A percentile compares a stretch with the other conserved stretches of the same genome.
Conservation (phyloP, 2,329 filamentous ascomycete genomes). For the Talaromyces sp. region DNA sequence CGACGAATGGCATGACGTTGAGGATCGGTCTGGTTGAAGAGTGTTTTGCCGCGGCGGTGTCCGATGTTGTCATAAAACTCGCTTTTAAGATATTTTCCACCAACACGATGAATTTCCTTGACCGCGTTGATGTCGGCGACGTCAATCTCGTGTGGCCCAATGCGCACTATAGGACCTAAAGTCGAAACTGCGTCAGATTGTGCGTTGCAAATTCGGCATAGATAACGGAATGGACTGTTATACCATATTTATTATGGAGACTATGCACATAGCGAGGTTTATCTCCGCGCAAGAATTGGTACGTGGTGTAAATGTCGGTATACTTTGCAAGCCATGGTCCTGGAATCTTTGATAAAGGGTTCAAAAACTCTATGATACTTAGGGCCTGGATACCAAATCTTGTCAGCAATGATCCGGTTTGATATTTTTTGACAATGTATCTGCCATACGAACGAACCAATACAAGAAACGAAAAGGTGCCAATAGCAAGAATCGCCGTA, state of each 20-base stretch:
- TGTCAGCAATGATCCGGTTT: not conserved
- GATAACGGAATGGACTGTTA: not conserved
- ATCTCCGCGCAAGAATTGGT: not conserved
- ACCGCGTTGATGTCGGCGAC: constrained; percentile 32
- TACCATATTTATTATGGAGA: constrained; percentile 19
- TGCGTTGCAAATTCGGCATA: not conserved
- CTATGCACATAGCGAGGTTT: constrained; percentile 13
- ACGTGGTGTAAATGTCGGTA: not conserved
- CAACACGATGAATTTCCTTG: constrained; percentile 30
- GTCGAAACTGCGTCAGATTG: not conserved
- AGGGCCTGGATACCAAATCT: not conserved
- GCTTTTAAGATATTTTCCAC: constrained; percentile 27
- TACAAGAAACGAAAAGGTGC: not conserved
- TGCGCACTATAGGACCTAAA: constrained; percentile 27
- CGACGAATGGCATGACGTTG: constrained; percentile 36
- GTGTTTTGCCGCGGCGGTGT: constrained; percentile 15
- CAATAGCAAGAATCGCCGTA: not conserved
- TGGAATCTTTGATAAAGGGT: not conserved
- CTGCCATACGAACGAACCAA: not conserved
- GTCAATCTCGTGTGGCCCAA: constrained; percentile 21
- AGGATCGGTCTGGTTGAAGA: constrained; percentile 39
- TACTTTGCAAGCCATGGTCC: constrained; percentile 3
- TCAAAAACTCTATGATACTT: not conserved
- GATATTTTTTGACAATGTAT: not conserved
- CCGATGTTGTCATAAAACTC: constrained; percentile 24